phyloP scores from a whole-genome alignment of 2,329 filamentous ascomycete genomes.

The Grosmannia huntii region DNA sequence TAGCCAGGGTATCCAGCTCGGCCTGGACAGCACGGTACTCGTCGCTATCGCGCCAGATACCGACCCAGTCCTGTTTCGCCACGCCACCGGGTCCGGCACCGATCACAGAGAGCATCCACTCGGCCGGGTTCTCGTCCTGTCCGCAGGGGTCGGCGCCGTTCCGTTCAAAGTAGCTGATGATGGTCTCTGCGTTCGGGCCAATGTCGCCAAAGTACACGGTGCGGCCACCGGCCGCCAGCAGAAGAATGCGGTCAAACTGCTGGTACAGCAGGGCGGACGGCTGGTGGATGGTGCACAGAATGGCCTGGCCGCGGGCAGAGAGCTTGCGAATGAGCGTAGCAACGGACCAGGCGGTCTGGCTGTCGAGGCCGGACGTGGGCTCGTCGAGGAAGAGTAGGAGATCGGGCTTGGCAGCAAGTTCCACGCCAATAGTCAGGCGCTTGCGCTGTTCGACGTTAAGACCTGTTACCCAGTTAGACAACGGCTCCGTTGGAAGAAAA shows the following conservation, averaged over 20 bases:
- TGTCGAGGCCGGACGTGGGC: slow-evolving; percentile 49
- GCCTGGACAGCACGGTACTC: slow-evolving; percentile 58
- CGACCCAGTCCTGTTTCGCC: slow-evolving; percentile 51
- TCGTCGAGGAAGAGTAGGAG: slow-evolving; percentile 50
- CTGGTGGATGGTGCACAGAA: slow-evolving; percentile 19
- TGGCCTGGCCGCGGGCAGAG: slow-evolving; percentile 20
- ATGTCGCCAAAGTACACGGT: slow-evolving; percentile 23
- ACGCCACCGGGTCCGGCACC: slow-evolving; percentile 51
- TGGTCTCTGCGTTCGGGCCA: slow-evolving; percentile 52
- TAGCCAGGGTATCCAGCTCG: slow-evolving; percentile 29
- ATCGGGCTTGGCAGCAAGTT: slow-evolving; percentile 77
- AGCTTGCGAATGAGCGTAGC: slow-evolving; percentile 49
- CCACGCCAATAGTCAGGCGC: slow-evolving; percentile 82
- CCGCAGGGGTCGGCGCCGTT: slow-evolving; percentile 50
- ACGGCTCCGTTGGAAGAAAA: neutral
- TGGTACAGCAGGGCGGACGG: slow-evolving; percentile 11
- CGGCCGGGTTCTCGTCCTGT: slow-evolving; percentile 61
- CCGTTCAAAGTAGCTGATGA: slow-evolving; percentile 21
- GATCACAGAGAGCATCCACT: slow-evolving; percentile 61
- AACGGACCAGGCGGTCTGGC: slow-evolving; percentile 51
- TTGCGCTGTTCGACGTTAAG: slow-evolving; percentile 59
- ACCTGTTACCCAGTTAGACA: slow-evolving; percentile 20
- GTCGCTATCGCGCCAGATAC: slow-evolving; percentile 24
- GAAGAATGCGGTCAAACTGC: slow-evolving; percentile 10
- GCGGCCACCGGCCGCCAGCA: slow-evolving; percentile 7